phyloP scores from a whole-genome alignment of 805 yeast genomes.

The Hyphopichia homilentoma region DNA sequence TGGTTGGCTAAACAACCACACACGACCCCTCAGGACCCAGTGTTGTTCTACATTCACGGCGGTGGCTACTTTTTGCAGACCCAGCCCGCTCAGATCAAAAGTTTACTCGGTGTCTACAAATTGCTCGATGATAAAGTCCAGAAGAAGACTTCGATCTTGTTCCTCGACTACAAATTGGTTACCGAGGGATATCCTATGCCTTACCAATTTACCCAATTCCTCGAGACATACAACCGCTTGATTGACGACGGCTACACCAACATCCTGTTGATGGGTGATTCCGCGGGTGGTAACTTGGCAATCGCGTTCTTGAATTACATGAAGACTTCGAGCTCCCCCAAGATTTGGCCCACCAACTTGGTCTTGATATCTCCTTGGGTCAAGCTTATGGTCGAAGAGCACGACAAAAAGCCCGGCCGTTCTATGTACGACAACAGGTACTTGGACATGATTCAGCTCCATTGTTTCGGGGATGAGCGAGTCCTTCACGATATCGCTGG shows the following conservation, averaged over 20 bases:
- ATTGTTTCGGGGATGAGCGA: conserved; percentile 5
- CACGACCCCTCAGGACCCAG: conserved; percentile 22
- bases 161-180: conserved; percentile 30
- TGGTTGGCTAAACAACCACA: conserved; percentile 32
- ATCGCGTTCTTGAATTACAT: conserved; percentile 27
- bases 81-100: conserved; percentile 25
- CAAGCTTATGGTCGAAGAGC: conserved; percentile 18
- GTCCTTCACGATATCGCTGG: conserved; percentile 10
- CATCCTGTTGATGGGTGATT: conserved; percentile 37
- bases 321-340: conserved; percentile 7
- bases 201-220: conserved; percentile 27
- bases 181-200: conserved; percentile 29
- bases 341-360: conserved; percentile 22
- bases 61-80: conserved; percentile 37
- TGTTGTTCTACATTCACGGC: conserved; percentile 35
- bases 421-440: conserved; percentile 28
- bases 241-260: conserved; percentile 20
- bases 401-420: conserved; percentile 23
- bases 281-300: conserved; percentile 40
- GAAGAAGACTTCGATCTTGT: conserved; percentile 19
- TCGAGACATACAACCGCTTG: conserved; percentile 21
- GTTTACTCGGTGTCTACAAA: conserved; percentile 23
- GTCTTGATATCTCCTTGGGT: conserved; percentile 39
- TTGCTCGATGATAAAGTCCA: conserved; percentile 20
- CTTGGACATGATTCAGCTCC: conserved; percentile 16